Percentiles rank a stretch among this genome's conserved stretches.
phyloP scores from a whole-genome alignment of 2,329 filamentous ascomycete genomes.

The Cladosporium sp. region DNA sequence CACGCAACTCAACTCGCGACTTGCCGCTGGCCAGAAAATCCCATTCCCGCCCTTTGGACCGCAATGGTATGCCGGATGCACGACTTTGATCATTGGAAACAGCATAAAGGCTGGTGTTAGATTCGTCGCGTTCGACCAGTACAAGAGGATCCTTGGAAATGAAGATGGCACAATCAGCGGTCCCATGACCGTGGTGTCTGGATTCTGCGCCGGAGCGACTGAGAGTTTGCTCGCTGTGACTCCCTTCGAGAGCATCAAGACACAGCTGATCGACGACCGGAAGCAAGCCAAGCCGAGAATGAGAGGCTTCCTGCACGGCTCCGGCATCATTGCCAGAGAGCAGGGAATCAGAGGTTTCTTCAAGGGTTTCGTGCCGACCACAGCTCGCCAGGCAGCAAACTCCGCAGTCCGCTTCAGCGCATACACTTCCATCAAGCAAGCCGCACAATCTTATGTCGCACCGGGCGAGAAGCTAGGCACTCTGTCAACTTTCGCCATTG shows the following conservation, averaged over 20 bases:
- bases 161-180: constrained; percentile 84
- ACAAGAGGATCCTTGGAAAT: constrained; percentile 79
- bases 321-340: constrained; percentile 80
- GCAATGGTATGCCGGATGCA: constrained; percentile 98
- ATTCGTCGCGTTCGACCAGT: constrained; percentile 95
- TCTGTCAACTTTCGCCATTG: constrained; percentile 83
- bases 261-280: constrained; percentile 93
- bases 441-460: constrained; percentile 87
- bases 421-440: constrained; percentile 90
- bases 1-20: constrained; percentile 82
- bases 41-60: constrained; percentile 90
- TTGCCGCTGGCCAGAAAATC: constrained; percentile 78
- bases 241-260: constrained; percentile 97
- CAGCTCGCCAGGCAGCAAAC: constrained; percentile 90
- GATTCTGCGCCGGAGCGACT: constrained; percentile 91
- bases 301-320: constrained; percentile 87
- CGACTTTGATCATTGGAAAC: constrained; percentile 94
- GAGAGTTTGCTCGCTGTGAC: constrained; percentile 93
- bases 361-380: constrained; percentile 93
- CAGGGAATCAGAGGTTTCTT: constrained; percentile 90
- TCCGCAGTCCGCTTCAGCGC: constrained; percentile 86
- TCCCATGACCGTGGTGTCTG: constrained; percentile 84
- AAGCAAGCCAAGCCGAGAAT: constrained; percentile 82
- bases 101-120: constrained; percentile 93
- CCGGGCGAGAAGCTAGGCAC: constrained; percentile 93